These are phyloP conservation scores for Leucocoprinus birnbaumii DNA, from an alignment of 768 basidiomycete species.

Conservation along the genomic window DNA sequence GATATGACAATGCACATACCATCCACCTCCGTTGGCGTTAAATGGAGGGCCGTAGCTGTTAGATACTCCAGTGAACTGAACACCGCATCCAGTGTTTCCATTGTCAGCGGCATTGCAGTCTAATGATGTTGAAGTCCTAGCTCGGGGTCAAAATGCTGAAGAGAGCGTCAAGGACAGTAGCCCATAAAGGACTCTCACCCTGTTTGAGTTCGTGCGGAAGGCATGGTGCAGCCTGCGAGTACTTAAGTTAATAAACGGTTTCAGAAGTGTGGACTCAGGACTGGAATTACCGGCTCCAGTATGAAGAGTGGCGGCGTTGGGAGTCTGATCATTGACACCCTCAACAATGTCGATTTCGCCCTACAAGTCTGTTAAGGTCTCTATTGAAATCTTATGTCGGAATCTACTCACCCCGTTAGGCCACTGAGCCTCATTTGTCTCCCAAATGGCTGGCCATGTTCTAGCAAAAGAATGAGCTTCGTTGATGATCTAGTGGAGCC, in stretches of 20 bases:
- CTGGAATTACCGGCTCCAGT: slow-evolving; percentile 36
- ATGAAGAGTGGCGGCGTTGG: slow-evolving; percentile 35
- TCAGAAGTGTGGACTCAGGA: slow-evolving; percentile 34
- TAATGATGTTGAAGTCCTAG: slow-evolving; percentile 17
- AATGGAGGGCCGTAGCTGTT: slow-evolving; percentile 56
- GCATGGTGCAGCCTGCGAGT: slow-evolving; percentile 26
- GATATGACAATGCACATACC: slow-evolving; percentile 29
- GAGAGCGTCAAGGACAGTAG: background rate
- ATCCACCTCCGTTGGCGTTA: slow-evolving; percentile 58
- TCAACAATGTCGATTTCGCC: slow-evolving; percentile 41
- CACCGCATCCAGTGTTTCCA: slow-evolving; percentile 25
- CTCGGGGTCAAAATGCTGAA: slow-evolving; percentile 13
- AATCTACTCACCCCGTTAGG: slow-evolving; percentile 32
- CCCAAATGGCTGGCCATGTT: slow-evolving; percentile 57
- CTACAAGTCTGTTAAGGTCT: slow-evolving; percentile 13
- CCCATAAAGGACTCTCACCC: slow-evolving; percentile 35
- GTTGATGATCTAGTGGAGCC: background rate
- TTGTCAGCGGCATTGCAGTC: slow-evolving; percentile 22
- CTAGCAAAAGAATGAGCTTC: slow-evolving; percentile 15
- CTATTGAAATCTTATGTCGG: background rate
- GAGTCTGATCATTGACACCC: slow-evolving; percentile 35
- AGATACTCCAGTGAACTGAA: slow-evolving; percentile 24
- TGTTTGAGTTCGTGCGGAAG: slow-evolving; percentile 30
- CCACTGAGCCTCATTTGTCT: slow-evolving; percentile 47
- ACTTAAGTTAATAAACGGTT: background rate